Evolutionary conservation across 345 rosid genomes (phyloP).

Genomic region (Salix purpurea): DNA sequence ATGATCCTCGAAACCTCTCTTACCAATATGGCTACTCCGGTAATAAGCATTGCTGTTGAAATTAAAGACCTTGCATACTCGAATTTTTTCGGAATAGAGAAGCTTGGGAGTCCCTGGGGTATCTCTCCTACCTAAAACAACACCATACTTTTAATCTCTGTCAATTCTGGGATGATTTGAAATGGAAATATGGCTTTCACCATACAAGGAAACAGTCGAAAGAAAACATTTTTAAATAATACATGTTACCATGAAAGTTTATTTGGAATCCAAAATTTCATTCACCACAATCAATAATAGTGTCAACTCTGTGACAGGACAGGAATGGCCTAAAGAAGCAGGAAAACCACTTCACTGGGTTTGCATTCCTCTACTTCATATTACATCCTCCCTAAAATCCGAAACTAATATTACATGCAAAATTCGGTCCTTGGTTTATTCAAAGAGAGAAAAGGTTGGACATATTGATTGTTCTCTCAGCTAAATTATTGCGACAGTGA

Average conservation of each 20-base stretch:
- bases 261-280: background rate
- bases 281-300: background rate
- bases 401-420: no score
- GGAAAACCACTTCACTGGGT: background rate
- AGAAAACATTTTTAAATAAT: background rate
- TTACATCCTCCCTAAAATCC: background rate
- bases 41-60: slow-evolving; percentile 88
- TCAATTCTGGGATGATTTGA: slow-evolving; percentile 1
- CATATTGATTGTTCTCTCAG: background rate
- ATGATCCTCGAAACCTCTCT: slow-evolving; percentile 30
- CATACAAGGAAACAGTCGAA: background rate
- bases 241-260: background rate
- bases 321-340: background rate
- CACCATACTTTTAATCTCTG: slow-evolving; percentile 2
- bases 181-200: background rate
- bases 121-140: slow-evolving; percentile 83
- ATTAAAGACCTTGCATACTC: slow-evolving; percentile 65
- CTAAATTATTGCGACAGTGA: background rate
- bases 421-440: no score
- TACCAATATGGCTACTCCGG: slow-evolving; percentile 99
- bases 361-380: background rate
- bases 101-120: slow-evolving; percentile 92
- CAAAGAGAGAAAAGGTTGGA: no score
- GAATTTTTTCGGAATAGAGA: slow-evolving; percentile 74
- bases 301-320: background rate